phyloP scores from a whole-genome alignment of 305 asterid species.

The Fraxinus platypoda region DNA sequence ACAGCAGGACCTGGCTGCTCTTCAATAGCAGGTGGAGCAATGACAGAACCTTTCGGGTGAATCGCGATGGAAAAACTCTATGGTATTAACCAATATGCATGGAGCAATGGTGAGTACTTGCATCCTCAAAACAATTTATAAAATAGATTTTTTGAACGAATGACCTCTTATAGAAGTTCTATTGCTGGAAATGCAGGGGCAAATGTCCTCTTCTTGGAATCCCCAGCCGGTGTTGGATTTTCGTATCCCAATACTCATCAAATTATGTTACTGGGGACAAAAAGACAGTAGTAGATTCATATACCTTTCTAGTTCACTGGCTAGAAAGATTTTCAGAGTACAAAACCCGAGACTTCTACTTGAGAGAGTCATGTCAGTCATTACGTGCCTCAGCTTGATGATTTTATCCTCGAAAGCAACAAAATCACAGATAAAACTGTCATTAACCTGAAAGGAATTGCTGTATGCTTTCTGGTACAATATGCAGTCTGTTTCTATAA shows the following conservation, averaged over 20 bases:
- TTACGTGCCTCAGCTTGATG: no score
- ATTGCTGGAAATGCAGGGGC: constrained; percentile 35
- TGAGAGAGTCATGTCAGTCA: no score
- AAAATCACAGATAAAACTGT: constrained; percentile 40
- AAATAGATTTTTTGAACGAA: background rate
- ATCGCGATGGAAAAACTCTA: constrained; percentile 37
- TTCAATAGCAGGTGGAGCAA: constrained; percentile 36
- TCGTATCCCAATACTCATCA: constrained; percentile 50
- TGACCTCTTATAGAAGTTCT: no score
- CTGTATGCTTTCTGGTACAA: constrained; percentile 32
- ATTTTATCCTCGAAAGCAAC: constrained; percentile 7
- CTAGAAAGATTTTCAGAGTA: no score
- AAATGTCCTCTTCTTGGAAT: constrained; percentile 53
- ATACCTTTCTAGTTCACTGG: no score
- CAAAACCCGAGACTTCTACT: no score
- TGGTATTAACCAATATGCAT: constrained; percentile 32
- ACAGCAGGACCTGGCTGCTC: constrained; percentile 41
- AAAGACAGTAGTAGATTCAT: no score
- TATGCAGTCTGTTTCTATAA: no score
- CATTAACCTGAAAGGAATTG: constrained; percentile 54
- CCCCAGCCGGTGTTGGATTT: constrained; percentile 72
- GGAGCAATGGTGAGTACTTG: constrained; percentile 32
- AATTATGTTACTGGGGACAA: constrained; percentile 25
- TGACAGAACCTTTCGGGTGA: constrained; percentile 39
- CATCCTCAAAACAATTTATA: background rate